Base-by-base conservation (phyloP, 208 protist genomes). In the Acanthamoeba triangularis region DNA sequence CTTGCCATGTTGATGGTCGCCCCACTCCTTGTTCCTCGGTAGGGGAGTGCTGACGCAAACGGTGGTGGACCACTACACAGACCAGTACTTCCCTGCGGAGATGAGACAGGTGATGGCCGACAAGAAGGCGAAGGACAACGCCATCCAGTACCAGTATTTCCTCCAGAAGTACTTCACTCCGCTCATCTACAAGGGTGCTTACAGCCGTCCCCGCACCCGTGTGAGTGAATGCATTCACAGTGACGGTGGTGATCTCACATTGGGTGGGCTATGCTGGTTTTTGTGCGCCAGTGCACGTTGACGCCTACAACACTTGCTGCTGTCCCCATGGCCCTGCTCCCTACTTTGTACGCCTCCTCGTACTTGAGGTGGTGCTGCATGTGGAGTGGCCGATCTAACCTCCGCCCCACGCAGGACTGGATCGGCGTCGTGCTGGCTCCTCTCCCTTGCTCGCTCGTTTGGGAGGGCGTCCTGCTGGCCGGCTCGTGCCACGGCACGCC, bases 401-500 rank as follows among this genome's bases (percentile, higher is more conserved):
- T 35, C 35, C 25, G 4, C 35, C 23, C 33, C 76, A 23, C 33
- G 7, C 76, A 59, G 76, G 49, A 54, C 49, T 85, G 76, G 76
- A 23, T 85, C n/a, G 76, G 76, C 49, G 76, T 85, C 28, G 41
- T 54, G 49, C 25, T 85, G 23, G n/a, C 49, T 23, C 16, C 76
- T 47, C 76, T 85, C 25, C 76, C 76, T 13, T 85, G 76, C n/a
- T n/a, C 76, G 49, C 37, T 85, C 49, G 76, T 85, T 2, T 59
- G 76, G 49, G 76, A 85, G n/a, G 76, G 44, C n/a, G 76, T 85
- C 1, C 76, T 85, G 30, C 28, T 85, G 18, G 76, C 76, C 49
- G 76, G 76, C 41, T 59, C 44, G 13, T 85, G 76, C 49, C 76
- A 85, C 49, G 76, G 76, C 76, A 85, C 76, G 13, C 76, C 76